Evolutionary conservation across 1,284 basidiomycete species (phyloP).

Genomic region (Cutaneotrichosporon sp.): DNA sequence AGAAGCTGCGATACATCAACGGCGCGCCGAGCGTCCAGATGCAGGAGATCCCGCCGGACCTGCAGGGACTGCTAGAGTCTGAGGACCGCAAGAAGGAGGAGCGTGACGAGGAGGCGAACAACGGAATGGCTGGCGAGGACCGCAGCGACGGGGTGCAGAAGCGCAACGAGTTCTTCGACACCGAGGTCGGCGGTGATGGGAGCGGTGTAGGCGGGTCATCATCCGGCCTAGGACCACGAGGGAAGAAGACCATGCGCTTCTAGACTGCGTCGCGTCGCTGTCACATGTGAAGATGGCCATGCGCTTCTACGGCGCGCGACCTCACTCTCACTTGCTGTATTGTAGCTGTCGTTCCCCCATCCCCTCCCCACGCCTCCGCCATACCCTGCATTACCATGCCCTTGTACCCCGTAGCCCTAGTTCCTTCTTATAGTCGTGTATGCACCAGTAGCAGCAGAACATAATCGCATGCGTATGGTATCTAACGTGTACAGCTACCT

Average conservation of each 20-base stretch:
- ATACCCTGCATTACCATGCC: conserved; percentile 2
- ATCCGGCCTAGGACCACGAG: conserved; percentile 12
- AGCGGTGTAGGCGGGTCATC: conserved; percentile 11
- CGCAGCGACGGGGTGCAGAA: conserved; percentile 24
- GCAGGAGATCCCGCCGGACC: conserved; percentile 92
- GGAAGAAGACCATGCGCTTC: conserved; percentile 28
- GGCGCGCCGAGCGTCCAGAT: conserved; percentile 94
- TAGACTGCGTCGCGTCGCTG: background rate
- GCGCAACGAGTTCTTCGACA: conserved; percentile 28
- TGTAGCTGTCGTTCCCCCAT: background rate
- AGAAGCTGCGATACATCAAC: conserved; percentile 87
- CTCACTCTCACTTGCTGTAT: background rate
- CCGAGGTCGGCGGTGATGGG: conserved; percentile 23
- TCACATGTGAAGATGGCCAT: background rate
- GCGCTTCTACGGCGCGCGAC: background rate
- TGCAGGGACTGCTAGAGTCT: conserved; percentile 73
- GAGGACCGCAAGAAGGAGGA: conserved; percentile 73
- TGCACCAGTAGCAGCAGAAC: background rate
- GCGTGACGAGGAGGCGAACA: conserved; percentile 62
- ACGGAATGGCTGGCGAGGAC: conserved; percentile 20
- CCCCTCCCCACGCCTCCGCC: background rate
- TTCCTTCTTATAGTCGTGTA: background rate
- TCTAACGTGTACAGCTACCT: background rate
- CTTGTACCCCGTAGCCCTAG: conserved; percentile 5
- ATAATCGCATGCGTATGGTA: background rate